Base-by-base conservation (phyloP, 768 basidiomycete genomes). In the Rhodotorula sphaerocarpa region DNA sequence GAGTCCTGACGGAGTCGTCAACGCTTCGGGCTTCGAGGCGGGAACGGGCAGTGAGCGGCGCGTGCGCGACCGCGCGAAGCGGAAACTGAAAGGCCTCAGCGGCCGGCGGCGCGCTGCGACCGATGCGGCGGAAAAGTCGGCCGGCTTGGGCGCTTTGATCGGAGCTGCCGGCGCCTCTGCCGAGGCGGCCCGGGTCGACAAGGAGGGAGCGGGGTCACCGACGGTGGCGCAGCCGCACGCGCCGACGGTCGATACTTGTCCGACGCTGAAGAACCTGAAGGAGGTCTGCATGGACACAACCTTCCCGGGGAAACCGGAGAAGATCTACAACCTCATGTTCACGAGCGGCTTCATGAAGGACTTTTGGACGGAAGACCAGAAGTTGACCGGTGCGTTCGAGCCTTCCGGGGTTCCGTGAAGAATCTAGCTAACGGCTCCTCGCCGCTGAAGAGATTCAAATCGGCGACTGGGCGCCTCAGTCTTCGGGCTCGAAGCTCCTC, bases 391-490 rank as follows among this genome's bases (percentile, higher is more conserved):
- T 92, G 70, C 67, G 86, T 77, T 25, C 2, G n/a, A 6, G 12
- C 31, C 9, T 51, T 9, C 18, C 44, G n/a, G n/a, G n/a, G n/a
- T n/a, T n/a, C n/a, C n/a, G n/a, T n/a, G n/a, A n/a, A n/a, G n/a
- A n/a, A n/a, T n/a, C n/a, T n/a, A n/a, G n/a, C n/a, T n/a, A n/a
- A n/a, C n/a, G n/a, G n/a, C n/a, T n/a, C n/a, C n/a, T n/a, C n/a
- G n/a, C n/a, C n/a, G n/a, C n/a, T n/a, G n/a, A n/a, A 97, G 93
- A 96, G 68, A 82, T 99, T 57, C 91, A 99, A 75, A 88, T 90
- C 71, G 86, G 90, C 7, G 95, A 97, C 74, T 97, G 95, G 95
- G 78, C 82, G 23, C 91, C 93, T 0, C 78, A 79, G 7, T 71
- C 77, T 0, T 78, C 81, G 0, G 82, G 80, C 20, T 82, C 84